Conservation (phyloP, 2,329 filamentous ascomycete species). For the Colletotrichum godetiae region DNA sequence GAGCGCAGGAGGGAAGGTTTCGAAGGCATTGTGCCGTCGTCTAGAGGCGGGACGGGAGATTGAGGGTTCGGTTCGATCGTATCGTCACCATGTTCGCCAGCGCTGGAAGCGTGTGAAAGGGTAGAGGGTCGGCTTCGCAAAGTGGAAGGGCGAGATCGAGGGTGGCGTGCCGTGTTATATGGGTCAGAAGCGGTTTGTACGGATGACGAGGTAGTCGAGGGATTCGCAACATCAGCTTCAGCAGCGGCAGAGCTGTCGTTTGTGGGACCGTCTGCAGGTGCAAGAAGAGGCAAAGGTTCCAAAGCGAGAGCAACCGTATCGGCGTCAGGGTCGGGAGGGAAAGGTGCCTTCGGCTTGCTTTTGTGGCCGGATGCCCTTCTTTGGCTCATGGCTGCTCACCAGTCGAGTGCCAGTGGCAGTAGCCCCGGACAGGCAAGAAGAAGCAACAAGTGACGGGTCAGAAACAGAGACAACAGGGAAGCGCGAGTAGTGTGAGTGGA, state of each 20-base stretch:
- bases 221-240: constrained; percentile 2
- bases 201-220: constrained; percentile 20
- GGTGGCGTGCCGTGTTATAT: constrained; percentile 29
- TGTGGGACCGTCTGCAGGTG: constrained; percentile 16
- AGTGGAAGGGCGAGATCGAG: constrained; percentile 14
- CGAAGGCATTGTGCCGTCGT: constrained; percentile 35
- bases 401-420: constrained; percentile 23
- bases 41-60: constrained; percentile 25
- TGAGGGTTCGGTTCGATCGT: constrained; percentile 6
- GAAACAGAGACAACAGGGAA: constrained; percentile 32
- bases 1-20: constrained; percentile 48
- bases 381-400: constrained; percentile 28
- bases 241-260: constrained; percentile 16
- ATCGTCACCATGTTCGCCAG: constrained; percentile 36
- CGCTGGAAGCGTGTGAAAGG: constrained; percentile 20
- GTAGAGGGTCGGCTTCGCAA: constrained; percentile 22
- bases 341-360: constrained; percentile 26
- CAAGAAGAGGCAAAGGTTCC: constrained; percentile 23
- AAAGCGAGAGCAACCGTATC: constrained; percentile 31
- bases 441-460: constrained; percentile 24
- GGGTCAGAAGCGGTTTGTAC: constrained; percentile 20
- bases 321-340: constrained; percentile 27
- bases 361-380: constrained; percentile 33
- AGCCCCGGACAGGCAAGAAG: constrained; percentile 19
- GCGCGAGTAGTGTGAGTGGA: constrained; percentile 22